Percentiles rank a stretch among this genome's conserved stretches.
phyloP scores from a whole-genome alignment of 495 filamentous ascomycete species.

The Entonaema liquescens region DNA sequence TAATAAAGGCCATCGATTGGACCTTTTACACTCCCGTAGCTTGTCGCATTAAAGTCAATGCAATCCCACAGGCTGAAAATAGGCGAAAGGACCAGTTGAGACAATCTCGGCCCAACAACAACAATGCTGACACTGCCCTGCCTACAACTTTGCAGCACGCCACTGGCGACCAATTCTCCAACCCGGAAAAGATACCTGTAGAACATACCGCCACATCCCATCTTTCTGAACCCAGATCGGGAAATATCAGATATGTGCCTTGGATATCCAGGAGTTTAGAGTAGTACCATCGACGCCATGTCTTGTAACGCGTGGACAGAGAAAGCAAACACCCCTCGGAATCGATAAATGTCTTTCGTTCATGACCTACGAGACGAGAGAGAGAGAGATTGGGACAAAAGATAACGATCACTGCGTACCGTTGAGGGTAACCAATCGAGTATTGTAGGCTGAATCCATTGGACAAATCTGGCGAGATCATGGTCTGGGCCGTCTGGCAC shows the following conservation, averaged over 20 bases:
- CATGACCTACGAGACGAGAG: no score
- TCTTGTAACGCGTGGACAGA: conserved; percentile 4
- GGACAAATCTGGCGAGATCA: conserved; percentile 17
- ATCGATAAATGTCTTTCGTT: no score
- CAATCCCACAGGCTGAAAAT: conserved; percentile 42
- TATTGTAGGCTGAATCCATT: conserved; percentile 35
- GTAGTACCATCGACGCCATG: conserved; percentile 1
- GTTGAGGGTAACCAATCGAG: conserved; percentile 3
- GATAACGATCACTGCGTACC: not conserved
- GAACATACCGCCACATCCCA: not conserved
- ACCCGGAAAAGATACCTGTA: not conserved
- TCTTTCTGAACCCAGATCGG: conserved; percentile 6
- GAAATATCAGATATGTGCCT: conserved; percentile 9
- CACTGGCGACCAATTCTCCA: conserved; percentile 8
- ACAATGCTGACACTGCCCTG: conserved; percentile 31
- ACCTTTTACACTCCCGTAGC: conserved; percentile 13
- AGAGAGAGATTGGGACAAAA: conserved; percentile 1
- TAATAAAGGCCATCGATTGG: conserved; percentile 21
- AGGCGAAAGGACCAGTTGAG: conserved; percentile 28
- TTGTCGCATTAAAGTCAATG: conserved; percentile 41
- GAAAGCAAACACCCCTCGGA: not conserved
- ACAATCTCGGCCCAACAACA: conserved; percentile 26
- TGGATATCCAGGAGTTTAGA: not conserved
- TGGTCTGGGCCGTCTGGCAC: conserved; percentile 16
- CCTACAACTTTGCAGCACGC: conserved; percentile 5